Conservation (phyloP, 148 eudicot species). For the Dianthus caryophyllus region DNA sequence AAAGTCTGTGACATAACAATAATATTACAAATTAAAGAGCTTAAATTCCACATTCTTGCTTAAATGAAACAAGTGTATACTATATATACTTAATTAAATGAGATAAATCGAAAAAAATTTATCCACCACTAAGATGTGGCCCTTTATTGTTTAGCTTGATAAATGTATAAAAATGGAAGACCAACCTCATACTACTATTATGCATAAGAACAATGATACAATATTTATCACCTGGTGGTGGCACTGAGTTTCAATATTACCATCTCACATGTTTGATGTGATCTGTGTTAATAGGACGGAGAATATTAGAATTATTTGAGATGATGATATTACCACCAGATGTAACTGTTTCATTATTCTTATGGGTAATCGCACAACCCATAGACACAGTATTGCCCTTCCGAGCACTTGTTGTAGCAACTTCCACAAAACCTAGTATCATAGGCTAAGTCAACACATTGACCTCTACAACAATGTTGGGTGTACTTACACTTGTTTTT, state of each 20-base stretch:
- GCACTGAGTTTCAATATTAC: too few relatives aligned
- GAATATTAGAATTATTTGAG: too few relatives aligned
- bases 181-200: slow-evolving; percentile 19
- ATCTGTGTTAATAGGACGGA: too few relatives aligned
- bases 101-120: background rate
- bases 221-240: too few relatives aligned
- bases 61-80: slow-evolving; percentile 7
- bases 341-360: too few relatives aligned
- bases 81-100: slow-evolving; percentile 9
- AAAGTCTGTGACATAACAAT: slow-evolving; percentile 11
- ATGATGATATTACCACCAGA: too few relatives aligned
- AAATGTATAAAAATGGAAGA: slow-evolving; percentile 17
- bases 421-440: slow-evolving; percentile 62
- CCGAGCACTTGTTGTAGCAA: slow-evolving; percentile 42
- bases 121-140: slow-evolving; percentile 22
- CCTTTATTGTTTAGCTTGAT: slow-evolving; percentile 26
- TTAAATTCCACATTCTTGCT: background rate
- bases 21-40: slow-evolving; percentile 15
- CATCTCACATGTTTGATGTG: too few relatives aligned
- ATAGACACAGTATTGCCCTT: slow-evolving; percentile 34
- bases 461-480: slow-evolving; percentile 47
- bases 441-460: slow-evolving; percentile 44
- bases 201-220: slow-evolving; percentile 80
- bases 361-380: slow-evolving; percentile 73
- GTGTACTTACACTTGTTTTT: slow-evolving; percentile 42